Percentiles rank a stretch among this genome's conserved stretches.
Evolutionary conservation across 2,329 filamentous ascomycete species (phyloP).

Genomic region (Fusarium sp.): DNA sequence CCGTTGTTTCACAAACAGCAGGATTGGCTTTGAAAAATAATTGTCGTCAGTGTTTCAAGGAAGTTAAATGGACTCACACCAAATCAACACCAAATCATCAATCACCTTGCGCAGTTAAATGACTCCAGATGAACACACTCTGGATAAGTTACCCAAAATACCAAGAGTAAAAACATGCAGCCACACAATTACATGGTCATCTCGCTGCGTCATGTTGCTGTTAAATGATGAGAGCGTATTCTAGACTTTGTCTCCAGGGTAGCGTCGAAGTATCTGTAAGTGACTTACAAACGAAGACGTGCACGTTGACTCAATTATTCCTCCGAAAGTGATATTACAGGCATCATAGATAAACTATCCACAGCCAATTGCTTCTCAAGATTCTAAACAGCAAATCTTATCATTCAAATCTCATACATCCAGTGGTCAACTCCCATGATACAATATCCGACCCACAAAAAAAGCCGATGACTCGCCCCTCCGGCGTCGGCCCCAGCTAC

Average conservation of each 20-base stretch:
- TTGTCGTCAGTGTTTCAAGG: too few relatives aligned
- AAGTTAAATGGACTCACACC: too few relatives aligned
- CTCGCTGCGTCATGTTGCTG: background rate
- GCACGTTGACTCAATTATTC: background rate
- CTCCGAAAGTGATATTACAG: background rate
- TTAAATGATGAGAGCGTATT: background rate
- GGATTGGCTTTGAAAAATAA: too few relatives aligned
- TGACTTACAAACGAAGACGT: background rate
- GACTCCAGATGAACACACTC: too few relatives aligned
- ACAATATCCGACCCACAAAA: constrained; percentile 38
- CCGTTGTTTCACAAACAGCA: too few relatives aligned
- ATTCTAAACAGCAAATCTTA: constrained; percentile 5
- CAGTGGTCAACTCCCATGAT: background rate
- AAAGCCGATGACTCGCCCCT: constrained; percentile 45
- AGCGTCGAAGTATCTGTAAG: background rate
- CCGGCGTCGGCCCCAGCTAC: constrained; percentile 43
- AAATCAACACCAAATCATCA: too few relatives aligned
- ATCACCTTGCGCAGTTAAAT: too few relatives aligned
- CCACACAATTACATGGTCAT: too few relatives aligned
- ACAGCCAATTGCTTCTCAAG: constrained; percentile 3
- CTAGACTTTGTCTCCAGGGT: constrained; percentile 3
- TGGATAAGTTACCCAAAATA: too few relatives aligned
- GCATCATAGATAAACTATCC: background rate
- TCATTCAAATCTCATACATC: background rate
- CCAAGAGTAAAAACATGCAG: too few relatives aligned